These are phyloP conservation scores for Boletus semigastroideus DNA, from an alignment of 1,284 basidiomycete species.

Conservation along the genomic window DNA sequence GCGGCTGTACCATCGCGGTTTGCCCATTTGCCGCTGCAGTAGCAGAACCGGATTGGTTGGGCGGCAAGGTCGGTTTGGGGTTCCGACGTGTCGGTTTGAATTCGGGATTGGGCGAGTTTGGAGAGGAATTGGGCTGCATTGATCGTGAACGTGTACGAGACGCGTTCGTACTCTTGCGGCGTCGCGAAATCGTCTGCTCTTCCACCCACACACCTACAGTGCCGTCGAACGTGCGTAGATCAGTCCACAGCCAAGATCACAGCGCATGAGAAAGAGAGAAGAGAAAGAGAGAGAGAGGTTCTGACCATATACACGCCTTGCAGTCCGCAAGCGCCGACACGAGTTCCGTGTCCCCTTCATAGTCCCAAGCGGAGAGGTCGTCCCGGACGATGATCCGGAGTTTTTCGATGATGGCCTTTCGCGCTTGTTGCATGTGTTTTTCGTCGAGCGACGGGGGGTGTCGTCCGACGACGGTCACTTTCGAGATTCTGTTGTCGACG, in stretches of 20 bases:
- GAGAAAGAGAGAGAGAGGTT: not conserved
- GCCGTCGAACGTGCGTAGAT: not conserved
- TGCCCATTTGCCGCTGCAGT: constrained; percentile 28
- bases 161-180: constrained; percentile 25
- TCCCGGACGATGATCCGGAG: constrained; percentile 24
- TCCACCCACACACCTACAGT: constrained; percentile 26
- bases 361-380: constrained; percentile 30
- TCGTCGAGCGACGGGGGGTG: constrained; percentile 24
- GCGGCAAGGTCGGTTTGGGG: not conserved
- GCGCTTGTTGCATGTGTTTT: constrained; percentile 13
- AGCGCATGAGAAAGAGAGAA: not conserved
- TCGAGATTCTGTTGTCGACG: constrained; percentile 23
- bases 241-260: not conserved
- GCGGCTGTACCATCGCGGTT: constrained; percentile 16
- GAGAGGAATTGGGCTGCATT: constrained; percentile 25
- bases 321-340: constrained; percentile 22
- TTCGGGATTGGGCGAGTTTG: constrained; percentile 14
- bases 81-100: not conserved
- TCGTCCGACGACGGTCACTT: constrained; percentile 27
- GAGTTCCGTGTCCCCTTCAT: constrained; percentile 22
- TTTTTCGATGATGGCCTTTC: constrained; percentile 21
- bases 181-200: constrained; percentile 22
- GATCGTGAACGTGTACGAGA: constrained; percentile 27
- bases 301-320: constrained; percentile 28
- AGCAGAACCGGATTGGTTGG: constrained; percentile 26